Evolutionary conservation across 768 basidiomycete species (phyloP).

Genomic region (Tylopilus felleus): DNA sequence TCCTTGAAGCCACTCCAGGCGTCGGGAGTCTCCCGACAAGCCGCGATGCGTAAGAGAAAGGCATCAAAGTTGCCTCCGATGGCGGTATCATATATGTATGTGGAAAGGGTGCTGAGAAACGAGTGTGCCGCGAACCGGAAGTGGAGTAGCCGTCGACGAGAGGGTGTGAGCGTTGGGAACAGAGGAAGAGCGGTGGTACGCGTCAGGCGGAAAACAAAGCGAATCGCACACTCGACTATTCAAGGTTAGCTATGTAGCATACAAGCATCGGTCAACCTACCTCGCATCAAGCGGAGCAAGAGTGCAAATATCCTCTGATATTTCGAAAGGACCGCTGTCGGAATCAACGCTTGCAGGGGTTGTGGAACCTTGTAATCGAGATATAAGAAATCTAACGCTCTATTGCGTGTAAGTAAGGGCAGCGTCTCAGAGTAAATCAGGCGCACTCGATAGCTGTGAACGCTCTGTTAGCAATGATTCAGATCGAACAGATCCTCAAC

Average conservation of each 20-base stretch:
- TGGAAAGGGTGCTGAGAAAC: constrained; percentile 63
- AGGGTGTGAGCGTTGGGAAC: constrained; percentile 55
- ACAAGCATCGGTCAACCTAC: constrained; percentile 35
- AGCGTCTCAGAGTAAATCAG: neutral
- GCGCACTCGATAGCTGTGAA: constrained; percentile 23
- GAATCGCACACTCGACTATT: constrained; percentile 65
- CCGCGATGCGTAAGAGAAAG: constrained; percentile 49
- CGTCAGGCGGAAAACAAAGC: constrained; percentile 64
- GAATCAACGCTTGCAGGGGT: constrained; percentile 72
- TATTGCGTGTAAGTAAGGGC: constrained; percentile 25
- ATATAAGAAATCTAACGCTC: constrained; percentile 86
- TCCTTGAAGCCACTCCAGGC: constrained; percentile 48
- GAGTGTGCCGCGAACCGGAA: constrained; percentile 73
- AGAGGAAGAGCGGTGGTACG: constrained; percentile 40
- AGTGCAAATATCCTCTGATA: constrained; percentile 84
- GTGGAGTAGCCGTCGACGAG: constrained; percentile 54
- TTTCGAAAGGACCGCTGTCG: constrained; percentile 69
- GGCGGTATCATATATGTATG: constrained; percentile 78
- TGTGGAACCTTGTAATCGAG: constrained; percentile 87
- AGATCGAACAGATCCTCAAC: constrained; percentile 29
- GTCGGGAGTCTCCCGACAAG: constrained; percentile 23
- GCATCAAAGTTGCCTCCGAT: constrained; percentile 74
- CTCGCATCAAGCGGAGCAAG: constrained; percentile 74
- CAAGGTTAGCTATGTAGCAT: constrained; percentile 1
- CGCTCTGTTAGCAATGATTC: constrained; percentile 4